These are phyloP conservation scores for Fusarium vanettenii DNA, from an alignment of 2,329 filamentous ascomycete species.

Conservation along the genomic window DNA sequence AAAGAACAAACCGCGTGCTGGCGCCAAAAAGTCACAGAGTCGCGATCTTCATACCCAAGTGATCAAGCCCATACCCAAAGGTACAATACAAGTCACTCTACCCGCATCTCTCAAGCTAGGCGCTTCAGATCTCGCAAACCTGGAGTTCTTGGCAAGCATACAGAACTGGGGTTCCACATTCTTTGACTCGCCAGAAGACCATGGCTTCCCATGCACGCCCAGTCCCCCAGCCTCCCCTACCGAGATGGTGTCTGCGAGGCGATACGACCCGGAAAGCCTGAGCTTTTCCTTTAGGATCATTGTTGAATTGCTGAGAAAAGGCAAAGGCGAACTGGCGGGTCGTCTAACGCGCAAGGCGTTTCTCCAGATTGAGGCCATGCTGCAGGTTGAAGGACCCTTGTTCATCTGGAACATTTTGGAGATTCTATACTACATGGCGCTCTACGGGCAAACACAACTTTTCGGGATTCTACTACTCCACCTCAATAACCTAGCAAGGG, in stretches of 20 bases:
- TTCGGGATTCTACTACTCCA: slow-evolving; percentile 13
- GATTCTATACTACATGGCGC: slow-evolving; percentile 16
- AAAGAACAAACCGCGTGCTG: slow-evolving; percentile 11
- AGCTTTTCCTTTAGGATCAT: slow-evolving; percentile 19
- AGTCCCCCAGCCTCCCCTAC: no score
- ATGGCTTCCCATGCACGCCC: background rate
- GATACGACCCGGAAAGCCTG: slow-evolving; percentile 16
- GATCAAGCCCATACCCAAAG: background rate
- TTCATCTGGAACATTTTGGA: slow-evolving; percentile 29
- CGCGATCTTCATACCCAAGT: background rate
- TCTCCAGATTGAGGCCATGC: slow-evolving; percentile 11
- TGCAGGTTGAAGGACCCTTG: slow-evolving; percentile 12
- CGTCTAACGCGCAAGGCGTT: slow-evolving; percentile 17
- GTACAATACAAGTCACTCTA: background rate
- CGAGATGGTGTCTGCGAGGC: background rate
- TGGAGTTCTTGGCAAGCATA: slow-evolving; percentile 15
- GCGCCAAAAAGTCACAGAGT: background rate
- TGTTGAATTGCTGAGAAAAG: slow-evolving; percentile 2
- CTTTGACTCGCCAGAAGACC: background rate
- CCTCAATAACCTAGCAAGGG: background rate
- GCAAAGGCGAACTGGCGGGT: slow-evolving; percentile 10
- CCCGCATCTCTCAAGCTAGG: background rate
- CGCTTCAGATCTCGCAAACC: background rate
- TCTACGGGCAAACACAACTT: background rate
- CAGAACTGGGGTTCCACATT: slow-evolving; percentile 10